A percentile compares a stretch with the other conserved stretches of the same genome.
These are phyloP conservation scores for Colletotrichum brevisporum DNA, from an alignment of 2,329 filamentous ascomycete genomes.

Conservation along the genomic window DNA sequence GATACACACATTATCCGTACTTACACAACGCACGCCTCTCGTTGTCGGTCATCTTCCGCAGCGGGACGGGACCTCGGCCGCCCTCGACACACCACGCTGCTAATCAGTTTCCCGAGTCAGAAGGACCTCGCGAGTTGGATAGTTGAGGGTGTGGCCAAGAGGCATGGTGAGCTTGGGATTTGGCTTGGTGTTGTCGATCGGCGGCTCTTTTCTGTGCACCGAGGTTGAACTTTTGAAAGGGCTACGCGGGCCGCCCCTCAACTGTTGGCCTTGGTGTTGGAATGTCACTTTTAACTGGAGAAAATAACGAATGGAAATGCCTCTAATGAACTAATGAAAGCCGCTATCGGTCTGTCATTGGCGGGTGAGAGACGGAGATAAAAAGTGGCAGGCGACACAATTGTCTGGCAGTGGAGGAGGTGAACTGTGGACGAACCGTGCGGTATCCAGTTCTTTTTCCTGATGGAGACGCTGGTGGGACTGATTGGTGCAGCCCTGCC, in stretches of 20 bases:
- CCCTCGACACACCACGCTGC: constrained; percentile 12
- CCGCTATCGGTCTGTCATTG: too few relatives aligned
- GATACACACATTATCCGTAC: not conserved
- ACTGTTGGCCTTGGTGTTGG: too few relatives aligned
- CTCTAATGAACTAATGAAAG: too few relatives aligned
- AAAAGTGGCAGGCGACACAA: constrained; percentile 3
- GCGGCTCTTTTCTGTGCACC: not conserved
- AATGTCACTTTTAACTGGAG: constrained; percentile 4
- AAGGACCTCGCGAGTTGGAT: constrained; percentile 10
- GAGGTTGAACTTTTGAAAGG: too few relatives aligned
- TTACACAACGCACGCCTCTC: not conserved
- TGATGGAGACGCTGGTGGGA: constrained; percentile 27
- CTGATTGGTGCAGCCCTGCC: constrained; percentile 29
- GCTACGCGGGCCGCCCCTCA: too few relatives aligned
- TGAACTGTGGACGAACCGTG: constrained; percentile 13
- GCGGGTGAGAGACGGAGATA: constrained; percentile 17
- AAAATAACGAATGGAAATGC: not conserved
- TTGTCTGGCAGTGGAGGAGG: not conserved
- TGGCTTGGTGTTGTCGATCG: constrained; percentile 13
- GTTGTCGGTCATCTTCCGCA: constrained; percentile 27
- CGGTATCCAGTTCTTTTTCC: not conserved
- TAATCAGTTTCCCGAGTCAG: constrained; percentile 34
- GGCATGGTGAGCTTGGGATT: constrained; percentile 11
- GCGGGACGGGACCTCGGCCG: not conserved
- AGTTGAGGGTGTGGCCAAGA: constrained; percentile 11